phyloP scores from a whole-genome alignment of 108 stramenopile species.

The Chaetoceros tenuissimus region DNA sequence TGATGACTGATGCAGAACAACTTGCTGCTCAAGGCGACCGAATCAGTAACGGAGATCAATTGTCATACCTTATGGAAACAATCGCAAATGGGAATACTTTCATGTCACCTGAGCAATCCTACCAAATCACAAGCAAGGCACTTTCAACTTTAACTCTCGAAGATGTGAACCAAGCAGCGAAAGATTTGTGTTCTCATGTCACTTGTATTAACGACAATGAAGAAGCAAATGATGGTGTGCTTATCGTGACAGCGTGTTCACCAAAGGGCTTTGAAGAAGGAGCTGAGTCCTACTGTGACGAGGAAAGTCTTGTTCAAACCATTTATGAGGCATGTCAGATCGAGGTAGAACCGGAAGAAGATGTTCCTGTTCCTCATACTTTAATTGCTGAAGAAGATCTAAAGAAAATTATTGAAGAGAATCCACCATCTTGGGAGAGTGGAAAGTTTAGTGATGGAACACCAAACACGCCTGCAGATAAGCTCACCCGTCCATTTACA shows the following conservation, averaged over 20 bases:
- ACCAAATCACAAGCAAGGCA: slow-evolving; percentile 78
- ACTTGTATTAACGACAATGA: slow-evolving; percentile 66
- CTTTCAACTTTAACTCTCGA: slow-evolving; percentile 85
- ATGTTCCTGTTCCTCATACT: slow-evolving; percentile 78
- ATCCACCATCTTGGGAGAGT: slow-evolving; percentile 63
- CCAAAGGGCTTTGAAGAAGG: slow-evolving; percentile 51
- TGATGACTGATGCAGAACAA: slow-evolving; percentile 91
- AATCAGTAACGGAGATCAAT: slow-evolving; percentile 88
- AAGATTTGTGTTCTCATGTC: slow-evolving; percentile 89
- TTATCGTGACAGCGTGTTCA: slow-evolving; percentile 75
- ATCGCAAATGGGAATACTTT: slow-evolving; percentile 95
- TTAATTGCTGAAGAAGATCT: slow-evolving; percentile 68
- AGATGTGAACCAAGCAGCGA: slow-evolving; percentile 89
- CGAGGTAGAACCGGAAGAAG: slow-evolving; percentile 77
- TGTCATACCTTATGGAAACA: slow-evolving; percentile 94
- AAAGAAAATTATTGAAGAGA: slow-evolving; percentile 37
- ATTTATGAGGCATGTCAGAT: slow-evolving; percentile 72
- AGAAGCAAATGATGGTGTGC: slow-evolving; percentile 38
- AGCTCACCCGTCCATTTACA: slow-evolving; percentile 78
- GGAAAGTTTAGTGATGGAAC: slow-evolving; percentile 83
- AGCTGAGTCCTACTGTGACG: slow-evolving; percentile 52
- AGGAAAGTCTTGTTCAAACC: slow-evolving; percentile 53
- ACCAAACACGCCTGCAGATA: slow-evolving; percentile 76
- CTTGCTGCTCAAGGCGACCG: slow-evolving; percentile 89
- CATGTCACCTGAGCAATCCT: slow-evolving; percentile 91